Base-by-base conservation (phyloP, 257 asterid genomes). In the Solanum corneliomulleri region DNA sequence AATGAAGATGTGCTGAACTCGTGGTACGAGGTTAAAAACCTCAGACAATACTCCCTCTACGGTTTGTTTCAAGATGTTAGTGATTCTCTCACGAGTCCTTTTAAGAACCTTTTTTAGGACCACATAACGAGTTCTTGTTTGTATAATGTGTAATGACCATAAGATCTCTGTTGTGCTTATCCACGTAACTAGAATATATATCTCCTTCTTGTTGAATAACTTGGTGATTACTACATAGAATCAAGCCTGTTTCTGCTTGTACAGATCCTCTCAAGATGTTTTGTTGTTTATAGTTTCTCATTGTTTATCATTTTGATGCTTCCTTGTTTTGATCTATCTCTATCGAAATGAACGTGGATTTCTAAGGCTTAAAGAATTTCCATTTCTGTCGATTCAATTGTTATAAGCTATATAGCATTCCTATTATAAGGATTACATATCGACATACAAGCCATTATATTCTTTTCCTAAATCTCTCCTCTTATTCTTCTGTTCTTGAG, bases 11-110 rank as follows among this genome's bases (percentile, higher is more conserved):
- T 95, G 29, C 91, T 97, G 25, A 95, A 95, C 88, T 94, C 98
- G 0, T 95, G 99, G 98, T 95, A 95, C 62, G 98, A 97, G 93
- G 98, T 96, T 47, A 95, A 93, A 0, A 95, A 93, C n/a, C 98
- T 97, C 77, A 88, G 96, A 76, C 99, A 94, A 44, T 91, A 97
- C 86, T 96, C 99, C 18, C 95, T 97, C 60, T 93, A 85, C 64
- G 92, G 89, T 60, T 89, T 97, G 82, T 97, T 93, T 71, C 91
- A 95, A 5, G 88, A 88, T 86, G 89, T 95, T 23, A 90, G 93
- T 2, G 90, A 91, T 86, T 89, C 96, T 66, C 76, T 93, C 68
- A 90, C 94, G 27, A 87, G 91, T 89, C 92, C 96, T 2, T 93
- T 95, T 87, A 56, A 60, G 4, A 90, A 89, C 86, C 89, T 96